Evolutionary conservation across 805 yeast genomes (phyloP).

Genomic region (Ogataea nakhonphanomensis): DNA sequence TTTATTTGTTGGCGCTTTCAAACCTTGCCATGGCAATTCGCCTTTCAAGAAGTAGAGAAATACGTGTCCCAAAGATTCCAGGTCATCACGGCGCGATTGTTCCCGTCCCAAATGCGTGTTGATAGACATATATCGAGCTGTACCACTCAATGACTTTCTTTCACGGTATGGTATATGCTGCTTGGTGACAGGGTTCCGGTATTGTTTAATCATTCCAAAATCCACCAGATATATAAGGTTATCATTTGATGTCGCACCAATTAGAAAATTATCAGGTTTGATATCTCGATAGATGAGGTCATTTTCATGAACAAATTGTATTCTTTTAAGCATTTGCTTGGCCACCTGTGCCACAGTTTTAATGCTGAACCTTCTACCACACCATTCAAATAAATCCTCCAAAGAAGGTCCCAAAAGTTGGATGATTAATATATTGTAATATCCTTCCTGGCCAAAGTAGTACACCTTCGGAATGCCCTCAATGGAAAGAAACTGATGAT

Average conservation of each 20-base stretch:
- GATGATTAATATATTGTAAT: conserved; percentile 72
- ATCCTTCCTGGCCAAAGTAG: conserved; percentile 82
- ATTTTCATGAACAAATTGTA: conserved; percentile 71
- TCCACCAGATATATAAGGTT: conserved; percentile 73
- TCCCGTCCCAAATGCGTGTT: conserved; percentile 86
- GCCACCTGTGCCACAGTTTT: conserved; percentile 74
- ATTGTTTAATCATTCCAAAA: conserved; percentile 86
- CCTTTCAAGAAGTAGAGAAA: conserved; percentile 77
- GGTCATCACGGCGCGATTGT: conserved; percentile 78
- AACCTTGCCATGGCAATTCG: conserved; percentile 86
- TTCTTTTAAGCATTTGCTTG: conserved; percentile 70
- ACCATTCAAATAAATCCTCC: conserved; percentile 85
- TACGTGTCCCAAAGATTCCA: conserved; percentile 79
- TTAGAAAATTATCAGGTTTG: conserved; percentile 78
- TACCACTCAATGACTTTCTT: conserved; percentile 75
- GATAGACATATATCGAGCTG: conserved; percentile 85
- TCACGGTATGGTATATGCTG: conserved; percentile 83
- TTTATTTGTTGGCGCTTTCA: conserved; percentile 83
- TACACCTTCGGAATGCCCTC: conserved; percentile 80
- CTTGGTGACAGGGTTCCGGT: conserved; percentile 73
- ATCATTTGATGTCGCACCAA: conserved; percentile 53
- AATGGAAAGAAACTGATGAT: conserved; percentile 26
- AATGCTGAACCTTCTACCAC: conserved; percentile 69
- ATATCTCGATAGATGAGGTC: conserved; percentile 78
- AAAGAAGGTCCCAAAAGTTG: conserved; percentile 80